Evolutionary conservation across 495 filamentous ascomycete genomes (phyloP), one percentile per base, ranked within the genome.

Genomic region (Daldinia bambusicola): DNA sequence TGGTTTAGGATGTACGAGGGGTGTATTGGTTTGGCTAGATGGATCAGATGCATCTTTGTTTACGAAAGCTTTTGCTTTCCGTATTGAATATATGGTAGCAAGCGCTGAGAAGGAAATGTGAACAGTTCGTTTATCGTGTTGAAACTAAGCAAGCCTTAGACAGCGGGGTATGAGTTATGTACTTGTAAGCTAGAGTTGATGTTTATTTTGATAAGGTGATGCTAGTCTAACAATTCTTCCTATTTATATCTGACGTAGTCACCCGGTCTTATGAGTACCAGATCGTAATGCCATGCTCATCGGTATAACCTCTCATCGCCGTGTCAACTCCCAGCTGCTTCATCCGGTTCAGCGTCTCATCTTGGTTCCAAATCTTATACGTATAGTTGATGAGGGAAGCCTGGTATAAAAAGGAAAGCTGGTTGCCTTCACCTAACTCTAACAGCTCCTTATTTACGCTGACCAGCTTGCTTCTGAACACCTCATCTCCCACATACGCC

Each of bases 401-500:
- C 32, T 66, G 58, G 1, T 52, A 16, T 10, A 36, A 4, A 6
- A 22, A 12, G 13, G 31, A 1, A 1, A 38, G 16, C 43, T 48
- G 1, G 2, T 61, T 41, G 0, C 41, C 41, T 16, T 2, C 2
- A 2, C 10, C 55, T 14, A 66, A 9, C 10, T 1, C 52, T 30
- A 53, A 14, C 4, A 73, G 31, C 38, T 69, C 32, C 10, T n/a
- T 6, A 4, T 48, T 82, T 75, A 58, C 20, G 2, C 18, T 16
- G 4, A 2, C 2, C 20, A 88, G 80, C 63, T 79, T 81, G 18
- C 86, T 89, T 55, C 77, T 61, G 50, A 89, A 88, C 1, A 86
- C 87, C 80, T 97, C 92, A 4, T 85, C 79, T 55, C 93, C 88
- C 9, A 98, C 82, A 81, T 97, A 98, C 0, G 92, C 83, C 3